Percentiles rank a stretch among this genome's conserved stretches.
These are phyloP conservation scores for Xylogone sp. DNA, from an alignment of 2,329 filamentous ascomycete genomes.

Conservation along the genomic window DNA sequence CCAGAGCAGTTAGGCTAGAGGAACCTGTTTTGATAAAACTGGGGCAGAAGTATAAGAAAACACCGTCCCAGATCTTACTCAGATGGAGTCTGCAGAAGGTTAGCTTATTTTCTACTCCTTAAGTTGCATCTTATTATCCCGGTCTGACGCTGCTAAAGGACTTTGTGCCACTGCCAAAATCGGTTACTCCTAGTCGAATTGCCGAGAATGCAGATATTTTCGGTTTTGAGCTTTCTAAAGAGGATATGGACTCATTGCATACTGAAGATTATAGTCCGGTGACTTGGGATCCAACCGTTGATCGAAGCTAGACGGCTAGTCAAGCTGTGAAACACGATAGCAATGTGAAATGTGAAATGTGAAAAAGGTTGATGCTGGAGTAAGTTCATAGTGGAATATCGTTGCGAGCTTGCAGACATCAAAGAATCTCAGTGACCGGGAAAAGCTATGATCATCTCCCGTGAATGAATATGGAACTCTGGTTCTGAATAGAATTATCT, in stretches of 20 bases:
- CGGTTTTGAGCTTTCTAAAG: slow-evolving; percentile 51
- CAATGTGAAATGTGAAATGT: too few species aligned
- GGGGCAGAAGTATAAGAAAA: slow-evolving; percentile 55
- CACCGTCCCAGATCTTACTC: slow-evolving; percentile 62
- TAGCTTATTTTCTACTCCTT: too few species aligned
- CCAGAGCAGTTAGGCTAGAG: slow-evolving; percentile 58
- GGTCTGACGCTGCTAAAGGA: slow-evolving; percentile 29
- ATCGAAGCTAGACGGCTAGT: too few species aligned
- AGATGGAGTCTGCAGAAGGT: slow-evolving; percentile 65
- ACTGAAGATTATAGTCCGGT: background rate
- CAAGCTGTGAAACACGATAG: too few species aligned
- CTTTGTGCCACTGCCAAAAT: slow-evolving; percentile 67
- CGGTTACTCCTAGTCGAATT: slow-evolving; percentile 55
- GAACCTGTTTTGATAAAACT: slow-evolving; percentile 54
- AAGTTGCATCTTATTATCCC: too few species aligned
- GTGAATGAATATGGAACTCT: too few species aligned
- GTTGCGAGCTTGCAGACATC: too few species aligned
- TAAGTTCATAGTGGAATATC: too few species aligned
- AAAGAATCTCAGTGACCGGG: too few species aligned
- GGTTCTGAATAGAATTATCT: too few species aligned
- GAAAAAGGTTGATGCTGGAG: too few species aligned
- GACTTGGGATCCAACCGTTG: slow-evolving; percentile 4
- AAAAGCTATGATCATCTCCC: too few species aligned
- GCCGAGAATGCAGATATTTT: slow-evolving; percentile 57
- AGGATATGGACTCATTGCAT: slow-evolving; percentile 55